phyloP scores from a whole-genome alignment of 1,284 basidiomycete species.

The Cystobasidium pallidum region DNA sequence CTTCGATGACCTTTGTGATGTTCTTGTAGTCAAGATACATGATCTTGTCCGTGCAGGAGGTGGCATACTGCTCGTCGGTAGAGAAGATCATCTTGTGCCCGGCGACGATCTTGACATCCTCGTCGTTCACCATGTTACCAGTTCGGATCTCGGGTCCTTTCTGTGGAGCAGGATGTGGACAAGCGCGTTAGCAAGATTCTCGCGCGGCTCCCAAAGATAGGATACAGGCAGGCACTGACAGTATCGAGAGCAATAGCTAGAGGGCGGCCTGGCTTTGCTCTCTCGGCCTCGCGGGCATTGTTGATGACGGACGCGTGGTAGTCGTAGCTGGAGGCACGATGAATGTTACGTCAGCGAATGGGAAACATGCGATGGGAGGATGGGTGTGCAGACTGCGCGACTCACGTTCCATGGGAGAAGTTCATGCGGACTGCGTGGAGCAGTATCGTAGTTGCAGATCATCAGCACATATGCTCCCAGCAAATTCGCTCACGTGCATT shows the following conservation, averaged over 20 bases:
- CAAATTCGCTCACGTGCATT: neutral
- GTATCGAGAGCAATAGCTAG: slow-evolving; percentile 98
- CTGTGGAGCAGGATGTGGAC: slow-evolving; percentile 57
- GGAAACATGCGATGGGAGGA: too few species aligned
- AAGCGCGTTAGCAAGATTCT: too few species aligned
- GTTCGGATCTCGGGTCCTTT: slow-evolving; percentile 99
- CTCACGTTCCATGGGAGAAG: slow-evolving; percentile 45
- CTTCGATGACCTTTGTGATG: slow-evolving; percentile 90
- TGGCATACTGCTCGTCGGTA: slow-evolving; percentile 78
- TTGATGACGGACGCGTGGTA: slow-evolving; percentile 98
- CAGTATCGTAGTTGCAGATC: neutral
- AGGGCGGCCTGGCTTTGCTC: slow-evolving; percentile 75
- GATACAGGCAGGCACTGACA: slow-evolving; percentile 59
- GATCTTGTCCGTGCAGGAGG: slow-evolving; percentile 77
- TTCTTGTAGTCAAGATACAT: slow-evolving; percentile 95
- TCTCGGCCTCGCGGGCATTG: slow-evolving; percentile 84
- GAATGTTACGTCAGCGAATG: slow-evolving; percentile 91
- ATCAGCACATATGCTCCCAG: neutral
- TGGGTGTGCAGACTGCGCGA: too few species aligned
- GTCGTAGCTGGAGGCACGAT: slow-evolving; percentile 89
- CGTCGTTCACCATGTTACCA: slow-evolving; percentile 82
- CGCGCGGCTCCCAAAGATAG: slow-evolving; percentile 27
- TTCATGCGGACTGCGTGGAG: slow-evolving; percentile 45
- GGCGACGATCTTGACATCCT: slow-evolving; percentile 80
- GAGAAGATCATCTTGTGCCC: slow-evolving; percentile 95